A percentile compares a stretch with the other conserved stretches of the same genome.
These are phyloP conservation scores for Lonicera japonica DNA, from an alignment of 129 eudicot genomes.

Conservation along the genomic window DNA sequence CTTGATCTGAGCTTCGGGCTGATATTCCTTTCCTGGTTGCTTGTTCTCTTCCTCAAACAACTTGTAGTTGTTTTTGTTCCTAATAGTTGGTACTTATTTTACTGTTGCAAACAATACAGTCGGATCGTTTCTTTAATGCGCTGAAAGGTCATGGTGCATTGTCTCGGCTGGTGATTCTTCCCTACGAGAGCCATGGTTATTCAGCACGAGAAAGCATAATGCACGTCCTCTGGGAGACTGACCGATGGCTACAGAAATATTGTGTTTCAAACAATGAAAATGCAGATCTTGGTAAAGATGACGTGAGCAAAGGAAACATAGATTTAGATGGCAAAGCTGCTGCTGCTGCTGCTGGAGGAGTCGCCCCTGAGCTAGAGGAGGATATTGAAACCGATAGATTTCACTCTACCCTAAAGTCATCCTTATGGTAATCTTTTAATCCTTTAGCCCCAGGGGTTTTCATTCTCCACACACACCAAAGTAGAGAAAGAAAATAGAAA, in stretches of 20 bases:
- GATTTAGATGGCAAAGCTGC: conserved; percentile 38
- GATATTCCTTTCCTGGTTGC: too few species aligned
- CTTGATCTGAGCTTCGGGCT: neutral
- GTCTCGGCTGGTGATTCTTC: conserved; percentile 80
- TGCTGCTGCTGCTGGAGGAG: conserved; percentile 68
- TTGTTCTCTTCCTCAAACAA: neutral
- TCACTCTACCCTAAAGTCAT: conserved; percentile 42
- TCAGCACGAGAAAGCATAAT: conserved; percentile 93
- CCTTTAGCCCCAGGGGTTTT: neutral
- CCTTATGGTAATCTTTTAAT: conserved; percentile 56
- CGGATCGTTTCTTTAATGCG: conserved; percentile 90
- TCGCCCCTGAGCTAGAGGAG: conserved; percentile 37
- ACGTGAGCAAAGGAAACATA: conserved; percentile 12
- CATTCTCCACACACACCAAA: too few species aligned
- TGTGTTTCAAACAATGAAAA: conserved; percentile 44
- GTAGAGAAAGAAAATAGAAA: too few species aligned
- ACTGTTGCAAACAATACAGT: conserved; percentile 36
- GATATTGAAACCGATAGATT: conserved; percentile 31
- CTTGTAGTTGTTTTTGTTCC: neutral
- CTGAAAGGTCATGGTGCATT: conserved; percentile 97
- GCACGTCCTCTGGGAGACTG: conserved; percentile 99
- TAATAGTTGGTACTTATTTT: neutral
- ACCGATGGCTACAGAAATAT: conserved; percentile 85
- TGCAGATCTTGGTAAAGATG: conserved; percentile 22
- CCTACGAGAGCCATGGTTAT: conserved; percentile 95